Conservation (phyloP, 2,329 filamentous ascomycete genomes). For the Passalora sequoiae region DNA sequence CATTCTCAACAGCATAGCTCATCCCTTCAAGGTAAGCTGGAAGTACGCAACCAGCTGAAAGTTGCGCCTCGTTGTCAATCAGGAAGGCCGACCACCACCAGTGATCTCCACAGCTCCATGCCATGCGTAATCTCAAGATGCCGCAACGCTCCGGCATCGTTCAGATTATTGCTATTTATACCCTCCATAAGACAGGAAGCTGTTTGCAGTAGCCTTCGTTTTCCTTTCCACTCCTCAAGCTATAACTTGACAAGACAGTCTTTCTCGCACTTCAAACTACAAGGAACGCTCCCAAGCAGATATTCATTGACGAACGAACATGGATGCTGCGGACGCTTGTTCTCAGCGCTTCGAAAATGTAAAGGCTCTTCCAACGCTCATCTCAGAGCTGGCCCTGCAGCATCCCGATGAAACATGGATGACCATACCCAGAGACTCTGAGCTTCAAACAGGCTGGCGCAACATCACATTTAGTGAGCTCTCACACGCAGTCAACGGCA, state of each 20-base stretch:
- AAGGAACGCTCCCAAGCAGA: too few relatives aligned
- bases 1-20: too few relatives aligned
- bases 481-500: slow-evolving; percentile 13
- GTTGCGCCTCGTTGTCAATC: too few relatives aligned
- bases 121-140: too few relatives aligned
- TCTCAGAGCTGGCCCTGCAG: slow-evolving; percentile 20
- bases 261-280: too few relatives aligned
- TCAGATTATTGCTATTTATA: too few relatives aligned
- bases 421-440: slow-evolving; percentile 14
- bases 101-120: too few relatives aligned
- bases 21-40: background rate
- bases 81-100: too few relatives aligned
- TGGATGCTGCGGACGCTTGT: background rate
- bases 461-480: slow-evolving; percentile 16
- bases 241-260: background rate
- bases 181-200: background rate
- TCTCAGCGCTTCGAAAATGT: slow-evolving; percentile 1
- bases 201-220: background rate
- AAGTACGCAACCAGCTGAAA: too few relatives aligned
- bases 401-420: slow-evolving; percentile 22
- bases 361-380: slow-evolving; percentile 13
- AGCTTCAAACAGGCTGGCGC: slow-evolving; percentile 17
- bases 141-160: too few relatives aligned
- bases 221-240: background rate
- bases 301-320: too few relatives aligned